A percentile compares a stretch with the other conserved stretches of the same genome.
phyloP scores from a whole-genome alignment of 768 basidiomycete species.

The Tulasnella calospora region DNA sequence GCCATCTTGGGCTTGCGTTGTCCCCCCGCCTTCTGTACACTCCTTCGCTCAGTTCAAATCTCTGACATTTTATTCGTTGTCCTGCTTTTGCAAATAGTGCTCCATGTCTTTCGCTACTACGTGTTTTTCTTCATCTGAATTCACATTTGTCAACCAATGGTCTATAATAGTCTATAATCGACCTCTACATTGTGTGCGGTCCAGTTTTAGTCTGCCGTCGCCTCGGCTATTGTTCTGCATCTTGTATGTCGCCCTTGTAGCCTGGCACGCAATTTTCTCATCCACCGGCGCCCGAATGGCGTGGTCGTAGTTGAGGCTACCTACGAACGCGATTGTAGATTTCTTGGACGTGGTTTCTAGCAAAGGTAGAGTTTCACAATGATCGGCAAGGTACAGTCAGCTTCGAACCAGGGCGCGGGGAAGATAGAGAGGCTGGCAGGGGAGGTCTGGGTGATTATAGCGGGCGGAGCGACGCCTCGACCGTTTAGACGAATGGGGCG shows the following conservation, averaged over 20 bases:
- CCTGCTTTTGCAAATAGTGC: not conserved
- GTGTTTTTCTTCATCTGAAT: not conserved
- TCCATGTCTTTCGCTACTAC: not conserved
- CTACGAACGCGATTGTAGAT: conserved; percentile 18
- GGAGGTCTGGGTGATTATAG: not conserved
- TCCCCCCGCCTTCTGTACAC: not conserved
- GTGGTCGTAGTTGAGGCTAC: conserved; percentile 26
- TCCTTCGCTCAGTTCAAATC: not conserved
- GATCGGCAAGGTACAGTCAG: not conserved
- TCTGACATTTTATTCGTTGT: not conserved
- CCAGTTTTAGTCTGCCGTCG: too few species aligned
- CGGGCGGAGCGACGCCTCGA: not conserved
- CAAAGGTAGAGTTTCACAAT: not conserved
- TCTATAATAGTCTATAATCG: too few species aligned
- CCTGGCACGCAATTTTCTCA: too few species aligned
- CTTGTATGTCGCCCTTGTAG: too few species aligned
- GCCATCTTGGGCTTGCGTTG: not conserved
- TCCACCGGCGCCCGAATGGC: not conserved
- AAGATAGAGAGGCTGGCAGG: not conserved
- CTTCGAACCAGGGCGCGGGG: not conserved
- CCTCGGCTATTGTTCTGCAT: too few species aligned
- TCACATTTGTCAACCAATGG: too few species aligned
- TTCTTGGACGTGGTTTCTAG: not conserved
- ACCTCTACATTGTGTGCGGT: too few species aligned
- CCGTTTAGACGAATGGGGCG: not conserved